Base-by-base conservation (phyloP, 1,284 basidiomycete genomes). In the Fomitopsis palustris region DNA sequence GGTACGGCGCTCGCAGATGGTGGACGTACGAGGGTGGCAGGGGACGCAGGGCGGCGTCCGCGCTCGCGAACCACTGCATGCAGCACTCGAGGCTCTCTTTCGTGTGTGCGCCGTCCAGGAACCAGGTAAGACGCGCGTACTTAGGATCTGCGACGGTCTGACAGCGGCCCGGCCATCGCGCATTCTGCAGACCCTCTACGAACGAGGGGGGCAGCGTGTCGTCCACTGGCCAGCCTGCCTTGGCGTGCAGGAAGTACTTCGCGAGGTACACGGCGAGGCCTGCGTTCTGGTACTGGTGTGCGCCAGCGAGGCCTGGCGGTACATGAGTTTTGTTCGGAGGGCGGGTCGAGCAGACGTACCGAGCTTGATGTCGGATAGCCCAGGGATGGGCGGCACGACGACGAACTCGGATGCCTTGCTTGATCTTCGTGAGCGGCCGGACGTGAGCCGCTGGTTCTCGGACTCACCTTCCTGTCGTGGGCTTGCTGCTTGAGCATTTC, bases 91-190 rank as follows among this genome's bases (percentile, higher is more conserved):
- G 78, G 68, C 94, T 97, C 72, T 99, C 97, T 14, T 85, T 76
- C 0, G 97, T 99, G 72, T 99, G 97, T 14, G 96, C 96, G 1
- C 97, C 97, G 72, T 99, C 97, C 25, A 99, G 78, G 72, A 89
- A 93, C 95, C 95, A 99, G 1, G 85, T 92, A 10, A 84, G 78
- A 4, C 71, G 68, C 2, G 71, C 42, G 55, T 78, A 69, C 19
- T 63, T 70, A 1, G 86, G 86, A 64, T 94, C 90, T 3, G 65
- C 61, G 7, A 97, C 86, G 1, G 82, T 84, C 74, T 99, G 97
- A 72, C 97, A 99, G 43, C 97, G 85, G n/a, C 97, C 97, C 2
- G 97, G 96, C 96, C 96, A 99, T 61, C 80, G 84, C 0, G 95
- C 84, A 16, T 81, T 77, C 62, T 84, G 74, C 19, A 99, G 76